phyloP scores from a whole-genome alignment of 768 basidiomycete species.

The Phylloporus sp. region DNA sequence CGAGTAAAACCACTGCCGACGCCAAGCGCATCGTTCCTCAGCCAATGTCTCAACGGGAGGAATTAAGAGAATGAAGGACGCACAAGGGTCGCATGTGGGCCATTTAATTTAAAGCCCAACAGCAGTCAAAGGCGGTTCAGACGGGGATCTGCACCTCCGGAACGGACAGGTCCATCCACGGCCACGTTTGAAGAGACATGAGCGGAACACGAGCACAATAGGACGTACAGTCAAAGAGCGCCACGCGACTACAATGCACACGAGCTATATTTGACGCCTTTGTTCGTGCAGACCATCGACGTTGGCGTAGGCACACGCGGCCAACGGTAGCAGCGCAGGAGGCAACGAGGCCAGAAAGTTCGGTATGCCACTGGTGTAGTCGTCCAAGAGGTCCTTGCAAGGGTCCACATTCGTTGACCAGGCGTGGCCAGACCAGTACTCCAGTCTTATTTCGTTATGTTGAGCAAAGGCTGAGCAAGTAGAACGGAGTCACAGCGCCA shows the following conservation, averaged over 20 bases:
- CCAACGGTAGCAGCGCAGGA: not conserved
- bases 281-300: not conserved
- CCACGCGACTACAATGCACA: not conserved
- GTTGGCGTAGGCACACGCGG: no score
- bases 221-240: no score
- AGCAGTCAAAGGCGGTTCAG: slow-evolving; percentile 3
- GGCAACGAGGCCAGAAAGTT: not conserved
- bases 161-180: not conserved
- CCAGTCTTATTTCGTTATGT: no score
- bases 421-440: no score
- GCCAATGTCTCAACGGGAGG: not conserved
- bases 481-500: no score
- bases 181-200: not conserved
- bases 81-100: not conserved
- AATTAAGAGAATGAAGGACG: slow-evolving; percentile 4
- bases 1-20: slow-evolving; percentile 12
- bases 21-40: slow-evolving; percentile 16
- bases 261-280: not conserved
- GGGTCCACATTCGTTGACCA: no score
- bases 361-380: no score
- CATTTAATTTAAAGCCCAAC: slow-evolving; percentile 16
- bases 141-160: slow-evolving; percentile 1
- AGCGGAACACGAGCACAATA: not conserved
- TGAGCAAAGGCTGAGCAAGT: no score
- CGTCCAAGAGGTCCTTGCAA: no score